phyloP scores from a whole-genome alignment of 306 rosid genomes.

The Vachellia collinsii region DNA sequence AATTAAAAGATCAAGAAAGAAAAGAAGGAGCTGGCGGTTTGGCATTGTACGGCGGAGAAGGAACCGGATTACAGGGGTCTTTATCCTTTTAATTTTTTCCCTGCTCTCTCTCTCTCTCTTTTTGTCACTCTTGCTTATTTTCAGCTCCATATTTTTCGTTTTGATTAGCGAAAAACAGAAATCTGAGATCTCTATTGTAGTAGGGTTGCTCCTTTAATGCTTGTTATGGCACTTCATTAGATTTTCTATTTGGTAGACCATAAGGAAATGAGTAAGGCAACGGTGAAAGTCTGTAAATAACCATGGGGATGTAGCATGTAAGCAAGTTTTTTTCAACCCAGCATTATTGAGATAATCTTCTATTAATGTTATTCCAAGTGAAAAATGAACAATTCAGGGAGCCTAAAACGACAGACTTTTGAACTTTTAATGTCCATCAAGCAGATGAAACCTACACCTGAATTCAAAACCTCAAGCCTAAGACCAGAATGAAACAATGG shows the following conservation, averaged over 20 bases:
- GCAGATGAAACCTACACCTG: background rate
- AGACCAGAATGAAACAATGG: background rate
- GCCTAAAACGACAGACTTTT: background rate
- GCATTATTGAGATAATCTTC: conserved; percentile 6
- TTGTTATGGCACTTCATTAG: conserved; percentile 41
- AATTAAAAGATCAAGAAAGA: too few species aligned
- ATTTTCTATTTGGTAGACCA: conserved; percentile 46
- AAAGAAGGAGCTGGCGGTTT: too few species aligned
- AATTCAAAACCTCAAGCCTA: background rate
- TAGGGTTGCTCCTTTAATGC: conserved; percentile 9
- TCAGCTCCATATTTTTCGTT: background rate
- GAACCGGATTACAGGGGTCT: too few species aligned
- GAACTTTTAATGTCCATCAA: background rate
- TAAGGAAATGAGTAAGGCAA: conserved; percentile 43
- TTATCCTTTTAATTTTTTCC: background rate
- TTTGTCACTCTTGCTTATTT: background rate
- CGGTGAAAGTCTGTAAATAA: conserved; percentile 36
- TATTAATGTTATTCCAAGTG: background rate
- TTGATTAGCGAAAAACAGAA: conserved; percentile 23
- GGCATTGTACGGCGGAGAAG: too few species aligned
- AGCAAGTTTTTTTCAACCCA: conserved; percentile 1
- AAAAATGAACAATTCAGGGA: background rate
- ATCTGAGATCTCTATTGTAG: conserved; percentile 31
- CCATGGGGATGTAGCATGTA: conserved; percentile 34
- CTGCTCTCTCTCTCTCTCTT: background rate